Percentiles rank a stretch among this genome's conserved stretches.
Conservation (phyloP, 2,329 filamentous ascomycete species). For the Leptographium radiaticola region DNA sequence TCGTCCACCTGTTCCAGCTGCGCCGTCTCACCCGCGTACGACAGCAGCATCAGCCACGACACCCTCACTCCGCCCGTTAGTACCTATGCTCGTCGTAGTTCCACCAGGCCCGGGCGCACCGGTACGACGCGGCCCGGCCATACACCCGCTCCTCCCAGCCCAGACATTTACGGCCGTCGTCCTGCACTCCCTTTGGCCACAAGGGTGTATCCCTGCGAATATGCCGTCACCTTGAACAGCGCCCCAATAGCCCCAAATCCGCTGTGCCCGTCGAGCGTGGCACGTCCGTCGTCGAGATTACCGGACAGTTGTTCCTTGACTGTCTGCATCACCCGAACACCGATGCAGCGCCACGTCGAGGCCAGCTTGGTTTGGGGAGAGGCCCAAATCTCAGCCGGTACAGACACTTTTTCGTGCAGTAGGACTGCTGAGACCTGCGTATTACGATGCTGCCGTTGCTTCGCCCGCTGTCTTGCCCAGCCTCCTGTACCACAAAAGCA, state of each 20-base stretch:
- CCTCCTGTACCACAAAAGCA: background rate
- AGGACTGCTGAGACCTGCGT: background rate
- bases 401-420: slow-evolving; percentile 1
- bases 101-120: background rate
- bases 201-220: background rate
- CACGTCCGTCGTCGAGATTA: background rate
- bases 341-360: background rate
- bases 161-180: background rate
- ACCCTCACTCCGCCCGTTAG: background rate
- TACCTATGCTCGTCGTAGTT: background rate
- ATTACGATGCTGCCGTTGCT: background rate
- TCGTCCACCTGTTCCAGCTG: background rate
- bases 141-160: slow-evolving; percentile 1
- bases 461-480: background rate
- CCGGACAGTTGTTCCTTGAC: background rate
- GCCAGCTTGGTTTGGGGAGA: background rate
- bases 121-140: slow-evolving; percentile 2
- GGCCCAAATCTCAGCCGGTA: background rate
- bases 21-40: slow-evolving; percentile 2
- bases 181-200: slow-evolving; percentile 2
- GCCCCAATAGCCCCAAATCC: background rate
- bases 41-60: slow-evolving; percentile 2
- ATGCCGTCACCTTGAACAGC: slow-evolving; percentile 1
- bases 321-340: background rate
- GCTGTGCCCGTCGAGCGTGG: background rate